Base-by-base conservation (phyloP, 345 rosid species). In the Lumnitzera racemosa region DNA sequence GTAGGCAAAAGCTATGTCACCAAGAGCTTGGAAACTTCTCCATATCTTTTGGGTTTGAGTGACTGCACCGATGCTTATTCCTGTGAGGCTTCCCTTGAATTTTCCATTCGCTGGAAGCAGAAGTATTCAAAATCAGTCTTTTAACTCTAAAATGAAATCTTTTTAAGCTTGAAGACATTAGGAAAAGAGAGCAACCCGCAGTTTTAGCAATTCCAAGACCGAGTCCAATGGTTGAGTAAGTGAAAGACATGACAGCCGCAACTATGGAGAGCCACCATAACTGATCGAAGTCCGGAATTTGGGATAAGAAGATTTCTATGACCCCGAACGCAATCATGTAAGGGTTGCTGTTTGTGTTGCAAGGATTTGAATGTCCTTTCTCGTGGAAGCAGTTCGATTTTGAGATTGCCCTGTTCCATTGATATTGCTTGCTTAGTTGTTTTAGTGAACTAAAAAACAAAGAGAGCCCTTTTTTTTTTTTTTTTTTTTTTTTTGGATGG, bases 161-260 rank as follows among this genome's bases (percentile, higher is more conserved):
- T 27, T 27, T 9, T 36, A 36, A 36, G 43, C 7, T 36, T 36
- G 10, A 36, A 36, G 43, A 36, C 5, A 36, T 9, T 36, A 1
- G 43, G 43, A 9, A 29, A 36, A 7, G 43, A 36, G 43, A 36
- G 43, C 43, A 36, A 36, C 82, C 83, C 67, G 76, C 86, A 3
- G 90, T 97, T 80, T 90, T 74, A 23, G 75, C 82, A 52, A 94
- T 69, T 4, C 96, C 97, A 0, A 94, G 97, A 46, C 83, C 90
- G 2, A 94, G 86, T 49, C 99, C 97, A 58, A 94, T 86, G n/a
- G 81, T 55, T 1, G 97, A 89, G 83, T 89, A 90, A 56, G 99
- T 84, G 75, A 89, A 94, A 27, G 97, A 90, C 99, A 94, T 94
- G 61, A 86, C 81, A 5, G 99, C 96, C 4, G 91, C 99, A 9